phyloP scores from a whole-genome alignment of 768 basidiomycete species.

The Suillus americanus region DNA sequence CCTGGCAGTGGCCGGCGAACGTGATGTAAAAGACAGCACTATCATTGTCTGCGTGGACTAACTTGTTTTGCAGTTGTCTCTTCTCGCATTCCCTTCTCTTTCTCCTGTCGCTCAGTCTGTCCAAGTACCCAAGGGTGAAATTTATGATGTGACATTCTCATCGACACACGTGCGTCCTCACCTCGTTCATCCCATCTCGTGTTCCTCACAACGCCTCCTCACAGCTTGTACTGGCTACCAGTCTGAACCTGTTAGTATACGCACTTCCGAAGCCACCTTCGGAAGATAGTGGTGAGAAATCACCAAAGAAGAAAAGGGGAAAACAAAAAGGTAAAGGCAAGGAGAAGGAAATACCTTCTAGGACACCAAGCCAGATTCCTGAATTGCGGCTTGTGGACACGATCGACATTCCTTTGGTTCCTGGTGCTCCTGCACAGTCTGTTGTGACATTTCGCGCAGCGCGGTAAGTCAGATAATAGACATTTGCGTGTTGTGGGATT shows the following conservation, averaged over 20 bases:
- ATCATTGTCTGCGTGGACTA: slow-evolving; percentile 12
- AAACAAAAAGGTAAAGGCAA: slow-evolving; percentile 35
- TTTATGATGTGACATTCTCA: slow-evolving; percentile 86
- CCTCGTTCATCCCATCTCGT: neutral
- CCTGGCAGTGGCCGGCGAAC: slow-evolving; percentile 71
- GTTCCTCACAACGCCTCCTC: neutral
- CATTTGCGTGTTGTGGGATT: slow-evolving; percentile 9
- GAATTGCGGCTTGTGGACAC: slow-evolving; percentile 46
- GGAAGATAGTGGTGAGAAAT: slow-evolving; percentile 11
- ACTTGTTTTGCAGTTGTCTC: slow-evolving; percentile 45
- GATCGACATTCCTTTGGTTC: slow-evolving; percentile 52
- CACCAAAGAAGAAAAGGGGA: slow-evolving; percentile 33
- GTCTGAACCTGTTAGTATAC: slow-evolving; percentile 63
- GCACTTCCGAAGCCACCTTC: slow-evolving; percentile 39
- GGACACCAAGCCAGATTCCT: slow-evolving; percentile 12
- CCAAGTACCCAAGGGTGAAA: slow-evolving; percentile 64
- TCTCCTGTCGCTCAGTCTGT: slow-evolving; percentile 47
- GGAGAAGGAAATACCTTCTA: slow-evolving; percentile 42
- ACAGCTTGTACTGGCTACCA: slow-evolving; percentile 69
- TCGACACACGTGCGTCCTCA: slow-evolving; percentile 49
- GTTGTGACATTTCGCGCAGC: slow-evolving; percentile 59
- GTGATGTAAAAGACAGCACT: slow-evolving; percentile 50
- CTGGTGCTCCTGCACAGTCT: slow-evolving; percentile 45
- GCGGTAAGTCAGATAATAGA: slow-evolving; percentile 37
- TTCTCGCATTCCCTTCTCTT: slow-evolving; percentile 67